These are phyloP conservation scores for Lentinus brumalis DNA, from an alignment of 768 basidiomycete species.

Conservation along the genomic window DNA sequence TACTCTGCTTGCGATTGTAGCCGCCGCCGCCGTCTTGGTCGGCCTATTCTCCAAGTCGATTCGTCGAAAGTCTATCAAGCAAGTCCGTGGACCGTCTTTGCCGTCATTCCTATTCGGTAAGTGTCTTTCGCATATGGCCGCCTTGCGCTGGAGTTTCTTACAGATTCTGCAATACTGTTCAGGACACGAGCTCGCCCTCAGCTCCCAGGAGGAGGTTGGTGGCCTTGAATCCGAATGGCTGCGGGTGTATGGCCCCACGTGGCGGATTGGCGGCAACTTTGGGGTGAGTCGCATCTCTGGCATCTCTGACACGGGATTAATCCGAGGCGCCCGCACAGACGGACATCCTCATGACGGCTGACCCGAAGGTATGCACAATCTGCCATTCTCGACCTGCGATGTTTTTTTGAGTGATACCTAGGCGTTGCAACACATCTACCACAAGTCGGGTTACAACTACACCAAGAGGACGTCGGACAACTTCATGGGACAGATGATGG, in stretches of 20 bases:
- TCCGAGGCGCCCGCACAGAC: background rate
- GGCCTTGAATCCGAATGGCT: slow-evolving; percentile 22
- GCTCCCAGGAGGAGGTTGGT: slow-evolving; percentile 18
- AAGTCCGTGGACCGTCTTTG: slow-evolving; percentile 3
- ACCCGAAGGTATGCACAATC: slow-evolving; percentile 8
- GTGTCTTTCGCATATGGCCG: background rate
- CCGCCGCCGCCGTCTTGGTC: background rate
- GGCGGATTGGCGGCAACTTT: slow-evolving; percentile 16
- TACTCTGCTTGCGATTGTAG: background rate
- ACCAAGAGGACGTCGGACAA: slow-evolving; percentile 16
- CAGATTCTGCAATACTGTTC: background rate
- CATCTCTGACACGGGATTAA: background rate
- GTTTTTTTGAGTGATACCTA: slow-evolving; percentile 1
- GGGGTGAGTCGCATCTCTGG: slow-evolving; percentile 16
- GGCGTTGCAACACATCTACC: slow-evolving; percentile 28
- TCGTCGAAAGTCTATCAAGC: background rate
- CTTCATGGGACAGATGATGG: background rate
- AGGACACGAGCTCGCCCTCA: slow-evolving; percentile 11
- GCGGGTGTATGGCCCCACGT: slow-evolving; percentile 20
- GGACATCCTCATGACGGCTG: slow-evolving; percentile 12
- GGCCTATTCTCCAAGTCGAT: background rate
- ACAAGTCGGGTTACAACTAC: slow-evolving; percentile 30
- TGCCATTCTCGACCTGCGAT: background rate
- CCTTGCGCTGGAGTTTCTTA: background rate
- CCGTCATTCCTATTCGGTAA: background rate